Evolutionary conservation across 768 basidiomycete species (phyloP).

Genomic region (Royoungia palumana): DNA sequence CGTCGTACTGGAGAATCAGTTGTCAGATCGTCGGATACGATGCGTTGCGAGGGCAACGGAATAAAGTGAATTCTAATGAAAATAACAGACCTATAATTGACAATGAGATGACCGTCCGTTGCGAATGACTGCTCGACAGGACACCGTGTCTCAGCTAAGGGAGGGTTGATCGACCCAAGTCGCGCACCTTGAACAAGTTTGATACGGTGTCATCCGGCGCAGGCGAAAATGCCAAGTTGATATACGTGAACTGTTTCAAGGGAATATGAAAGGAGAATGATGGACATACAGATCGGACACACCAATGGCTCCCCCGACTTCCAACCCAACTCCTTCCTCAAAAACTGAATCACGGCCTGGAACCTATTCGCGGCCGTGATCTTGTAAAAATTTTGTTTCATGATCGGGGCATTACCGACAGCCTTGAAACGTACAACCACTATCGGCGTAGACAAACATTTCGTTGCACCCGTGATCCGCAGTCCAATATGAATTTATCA

Average conservation of each 20-base stretch:
- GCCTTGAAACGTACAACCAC: slow-evolving; percentile 98
- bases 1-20: slow-evolving; percentile 43
- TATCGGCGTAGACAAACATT: slow-evolving; percentile 28
- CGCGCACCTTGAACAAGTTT: slow-evolving; percentile 60
- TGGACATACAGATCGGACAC: slow-evolving; percentile 17
- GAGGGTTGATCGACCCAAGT: background rate
- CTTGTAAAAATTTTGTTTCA: slow-evolving; percentile 99
- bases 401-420: slow-evolving; percentile 95
- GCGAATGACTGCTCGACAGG: slow-evolving; percentile 61
- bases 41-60: background rate
- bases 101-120: slow-evolving; percentile 86
- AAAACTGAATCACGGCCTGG: slow-evolving; percentile 91
- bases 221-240: slow-evolving; percentile 74
- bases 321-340: slow-evolving; percentile 86
- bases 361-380: slow-evolving; percentile 93
- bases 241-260: slow-evolving; percentile 58
- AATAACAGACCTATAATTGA: slow-evolving; percentile 75
- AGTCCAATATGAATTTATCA: too few species aligned
- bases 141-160: background rate
- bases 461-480: too few species aligned
- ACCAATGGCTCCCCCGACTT: slow-evolving; percentile 85
- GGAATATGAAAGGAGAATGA: too few species aligned
- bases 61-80: too few species aligned
- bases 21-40: slow-evolving; percentile 4
- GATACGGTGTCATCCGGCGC: slow-evolving; percentile 74